A percentile compares a stretch with the other conserved stretches of the same genome.
Evolutionary conservation across 1,139 yeast species (phyloP).

Genomic region (Debaryomyces robertsiae): DNA sequence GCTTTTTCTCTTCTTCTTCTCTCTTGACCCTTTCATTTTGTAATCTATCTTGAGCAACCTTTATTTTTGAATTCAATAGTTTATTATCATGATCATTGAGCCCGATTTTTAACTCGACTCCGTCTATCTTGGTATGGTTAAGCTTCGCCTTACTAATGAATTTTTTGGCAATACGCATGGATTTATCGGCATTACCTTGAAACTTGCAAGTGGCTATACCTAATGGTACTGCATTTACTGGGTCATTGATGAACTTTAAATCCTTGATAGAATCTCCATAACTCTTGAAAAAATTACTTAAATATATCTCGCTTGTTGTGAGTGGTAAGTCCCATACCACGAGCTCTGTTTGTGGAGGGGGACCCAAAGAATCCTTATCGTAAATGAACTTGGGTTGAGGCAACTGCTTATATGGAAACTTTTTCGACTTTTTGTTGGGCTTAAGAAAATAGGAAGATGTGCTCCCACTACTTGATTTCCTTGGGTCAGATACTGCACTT

Average conservation of each 20-base stretch:
- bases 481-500: slow-evolving; percentile 35
- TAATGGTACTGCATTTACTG: slow-evolving; percentile 75
- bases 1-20: slow-evolving; percentile 35
- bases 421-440: slow-evolving; percentile 46
- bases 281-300: slow-evolving; percentile 53
- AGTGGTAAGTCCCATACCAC: slow-evolving; percentile 66
- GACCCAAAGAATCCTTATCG: slow-evolving; percentile 76
- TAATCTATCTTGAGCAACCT: slow-evolving; percentile 35
- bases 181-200: slow-evolving; percentile 57
- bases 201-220: slow-evolving; percentile 71
- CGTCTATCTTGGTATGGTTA: slow-evolving; percentile 42
- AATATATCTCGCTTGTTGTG: slow-evolving; percentile 48
- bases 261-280: slow-evolving; percentile 61
- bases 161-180: slow-evolving; percentile 48
- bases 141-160: slow-evolving; percentile 31
- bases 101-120: slow-evolving; percentile 38
- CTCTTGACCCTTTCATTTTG: slow-evolving; percentile 26
- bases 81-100: slow-evolving; percentile 40
- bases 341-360: slow-evolving; percentile 70
- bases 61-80: slow-evolving; percentile 34
- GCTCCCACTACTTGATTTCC: slow-evolving; percentile 27
- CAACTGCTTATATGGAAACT: slow-evolving; percentile 49
- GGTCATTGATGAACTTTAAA: slow-evolving; percentile 66
- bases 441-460: slow-evolving; percentile 37
- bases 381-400: slow-evolving; percentile 57